Evolutionary conservation across 495 filamentous ascomycete genomes (phyloP).

Genomic region (Parmelia sp.): DNA sequence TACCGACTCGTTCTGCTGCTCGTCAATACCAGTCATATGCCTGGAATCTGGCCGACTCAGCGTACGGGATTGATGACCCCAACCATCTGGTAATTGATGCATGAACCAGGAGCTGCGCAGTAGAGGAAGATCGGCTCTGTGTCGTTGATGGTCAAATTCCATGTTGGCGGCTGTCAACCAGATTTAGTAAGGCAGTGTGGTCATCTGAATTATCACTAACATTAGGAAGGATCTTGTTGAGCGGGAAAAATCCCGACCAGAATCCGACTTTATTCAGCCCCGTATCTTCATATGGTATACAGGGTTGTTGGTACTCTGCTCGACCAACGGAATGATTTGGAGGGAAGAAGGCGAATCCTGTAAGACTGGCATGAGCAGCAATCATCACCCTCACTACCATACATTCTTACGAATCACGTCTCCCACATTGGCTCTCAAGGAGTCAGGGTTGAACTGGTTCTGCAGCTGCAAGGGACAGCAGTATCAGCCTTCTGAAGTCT

Average conservation of each 20-base stretch:
- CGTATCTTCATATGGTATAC: slow-evolving; percentile 51
- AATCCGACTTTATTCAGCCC: slow-evolving; percentile 40
- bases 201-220: slow-evolving; percentile 24
- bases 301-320: slow-evolving; percentile 49
- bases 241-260: slow-evolving; percentile 38
- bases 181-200: neutral
- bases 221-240: slow-evolving; percentile 34
- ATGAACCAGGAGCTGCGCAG: slow-evolving; percentile 42
- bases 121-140: slow-evolving; percentile 58
- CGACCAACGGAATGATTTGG: slow-evolving; percentile 52
- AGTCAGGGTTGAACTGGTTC: neutral
- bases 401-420: neutral
- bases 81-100: slow-evolving; percentile 39
- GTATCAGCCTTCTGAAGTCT: neutral
- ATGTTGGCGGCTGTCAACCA: slow-evolving; percentile 40
- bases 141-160: slow-evolving; percentile 47
- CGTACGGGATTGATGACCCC: slow-evolving; percentile 35
- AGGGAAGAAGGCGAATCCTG: slow-evolving; percentile 54
- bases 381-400: neutral
- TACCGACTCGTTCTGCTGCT: slow-evolving; percentile 31
- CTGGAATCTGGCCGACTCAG: slow-evolving; percentile 16
- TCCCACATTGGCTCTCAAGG: neutral
- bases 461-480: neutral
- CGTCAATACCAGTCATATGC: neutral
- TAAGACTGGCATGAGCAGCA: neutral